Conservation (phyloP, 2,329 filamentous ascomycete genomes). For the Aspergillus pseudonomiae region DNA sequence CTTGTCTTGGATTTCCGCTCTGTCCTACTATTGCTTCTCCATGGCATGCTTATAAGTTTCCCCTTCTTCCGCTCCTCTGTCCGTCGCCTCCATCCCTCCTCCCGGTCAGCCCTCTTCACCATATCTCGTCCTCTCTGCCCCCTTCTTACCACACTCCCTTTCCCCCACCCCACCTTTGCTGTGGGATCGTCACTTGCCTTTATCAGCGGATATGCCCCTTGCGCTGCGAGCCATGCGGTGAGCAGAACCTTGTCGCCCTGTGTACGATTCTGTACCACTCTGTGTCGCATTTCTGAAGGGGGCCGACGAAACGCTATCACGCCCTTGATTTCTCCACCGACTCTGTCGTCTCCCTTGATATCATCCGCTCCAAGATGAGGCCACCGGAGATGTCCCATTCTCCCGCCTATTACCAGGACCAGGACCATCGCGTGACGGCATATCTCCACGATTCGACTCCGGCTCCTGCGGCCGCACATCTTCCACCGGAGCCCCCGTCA, state of each 20-base stretch:
- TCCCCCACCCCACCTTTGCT: slow-evolving; percentile 8
- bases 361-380: slow-evolving; percentile 29
- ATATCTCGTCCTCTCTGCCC: slow-evolving; percentile 7
- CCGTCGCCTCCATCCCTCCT: slow-evolving; percentile 15
- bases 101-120: slow-evolving; percentile 7
- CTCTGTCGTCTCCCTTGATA: slow-evolving; percentile 12
- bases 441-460: slow-evolving; percentile 24
- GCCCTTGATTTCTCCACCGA: slow-evolving; percentile 25
- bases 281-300: slow-evolving; percentile 24
- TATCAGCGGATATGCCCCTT: slow-evolving; percentile 20
- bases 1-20: slow-evolving; percentile 27
- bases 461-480: slow-evolving; percentile 23
- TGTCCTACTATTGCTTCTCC: slow-evolving; percentile 17
- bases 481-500: slow-evolving; percentile 13
- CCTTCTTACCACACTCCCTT: background rate
- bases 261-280: slow-evolving; percentile 27
- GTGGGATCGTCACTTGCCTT: slow-evolving; percentile 6
- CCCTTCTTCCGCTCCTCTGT: slow-evolving; percentile 15
- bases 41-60: slow-evolving; percentile 24
- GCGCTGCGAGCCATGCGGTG: slow-evolving; percentile 28
- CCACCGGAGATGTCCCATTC: slow-evolving; percentile 42
- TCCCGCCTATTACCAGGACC: slow-evolving; percentile 37
- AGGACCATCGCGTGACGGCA: slow-evolving; percentile 28
- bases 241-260: slow-evolving; percentile 23
- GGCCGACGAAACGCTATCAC: slow-evolving; percentile 15